A percentile compares a stretch with the other conserved stretches of the same genome.
Evolutionary conservation across 2,329 filamentous ascomycete genomes (phyloP).

Genomic region (Neofusicoccum kwambonambiense): DNA sequence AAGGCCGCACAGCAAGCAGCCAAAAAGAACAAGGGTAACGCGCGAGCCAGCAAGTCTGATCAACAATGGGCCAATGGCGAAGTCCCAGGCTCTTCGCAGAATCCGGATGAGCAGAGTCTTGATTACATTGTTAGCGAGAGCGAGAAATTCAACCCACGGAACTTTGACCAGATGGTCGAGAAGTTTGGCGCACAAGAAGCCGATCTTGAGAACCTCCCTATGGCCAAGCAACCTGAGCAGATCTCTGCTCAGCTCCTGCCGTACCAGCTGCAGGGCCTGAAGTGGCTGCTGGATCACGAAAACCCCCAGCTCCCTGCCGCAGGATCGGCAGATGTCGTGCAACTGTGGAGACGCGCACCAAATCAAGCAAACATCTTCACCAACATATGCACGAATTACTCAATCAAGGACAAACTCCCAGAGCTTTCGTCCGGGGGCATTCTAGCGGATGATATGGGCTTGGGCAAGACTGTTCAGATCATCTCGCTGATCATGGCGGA

Average conservation of each 20-base stretch:
- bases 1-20: conserved; percentile 38
- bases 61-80: conserved; percentile 7
- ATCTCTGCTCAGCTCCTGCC: conserved; percentile 70
- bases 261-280: conserved; percentile 74
- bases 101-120: conserved; percentile 49
- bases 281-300: conserved; percentile 79
- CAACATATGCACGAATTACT: conserved; percentile 72
- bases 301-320: conserved; percentile 62
- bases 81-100: conserved; percentile 20
- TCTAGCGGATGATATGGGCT: conserved; percentile 74
- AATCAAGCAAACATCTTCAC: conserved; percentile 50
- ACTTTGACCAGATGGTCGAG: conserved; percentile 64
- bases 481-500: conserved; percentile 72
- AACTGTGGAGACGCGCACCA: conserved; percentile 68
- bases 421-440: conserved; percentile 64
- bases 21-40: conserved; percentile 30
- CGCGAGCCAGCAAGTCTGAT: conserved; percentile 28
- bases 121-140: conserved; percentile 66
- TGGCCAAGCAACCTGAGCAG: conserved; percentile 64
- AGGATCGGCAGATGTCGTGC: conserved; percentile 62
- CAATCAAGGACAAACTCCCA: conserved; percentile 54
- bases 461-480: conserved; percentile 82
- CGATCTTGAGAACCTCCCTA: conserved; percentile 56
- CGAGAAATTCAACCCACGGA: conserved; percentile 65
- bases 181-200: conserved; percentile 70